phyloP scores from a whole-genome alignment of 495 filamentous ascomycete genomes.

The Cudoniella acicularis region DNA sequence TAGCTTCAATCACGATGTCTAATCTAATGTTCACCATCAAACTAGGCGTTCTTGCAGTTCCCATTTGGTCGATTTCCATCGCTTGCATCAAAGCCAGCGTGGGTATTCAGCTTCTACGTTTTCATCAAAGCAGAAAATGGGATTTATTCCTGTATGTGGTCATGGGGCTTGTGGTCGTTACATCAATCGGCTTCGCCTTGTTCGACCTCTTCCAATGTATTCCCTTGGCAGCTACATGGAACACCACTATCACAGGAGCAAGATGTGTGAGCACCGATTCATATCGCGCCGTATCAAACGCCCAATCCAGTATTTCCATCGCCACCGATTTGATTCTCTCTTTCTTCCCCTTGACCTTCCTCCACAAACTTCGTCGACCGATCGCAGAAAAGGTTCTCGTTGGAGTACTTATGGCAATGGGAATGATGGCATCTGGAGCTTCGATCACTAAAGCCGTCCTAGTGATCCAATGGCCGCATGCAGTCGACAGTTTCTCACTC shows the following conservation, averaged over 20 bases:
- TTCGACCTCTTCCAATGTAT: slow-evolving; percentile 29
- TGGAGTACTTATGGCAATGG: slow-evolving; percentile 31
- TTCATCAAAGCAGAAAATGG: slow-evolving; percentile 25
- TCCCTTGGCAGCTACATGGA: slow-evolving; percentile 29
- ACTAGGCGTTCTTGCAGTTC: slow-evolving; percentile 23
- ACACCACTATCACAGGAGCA: slow-evolving; percentile 14
- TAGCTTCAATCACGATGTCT: background rate
- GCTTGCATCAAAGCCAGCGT: slow-evolving; percentile 34
- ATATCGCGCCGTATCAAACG: slow-evolving; percentile 22
- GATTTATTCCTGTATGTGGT: slow-evolving; percentile 22
- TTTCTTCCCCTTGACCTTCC: slow-evolving; percentile 32
- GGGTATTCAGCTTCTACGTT: slow-evolving; percentile 30
- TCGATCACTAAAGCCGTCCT: slow-evolving; percentile 27
- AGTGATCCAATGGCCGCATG: background rate
- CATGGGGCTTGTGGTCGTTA: slow-evolving; percentile 24
- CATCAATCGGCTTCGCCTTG: slow-evolving; percentile 20
- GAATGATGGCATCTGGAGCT: slow-evolving; percentile 26
- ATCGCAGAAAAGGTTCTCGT: slow-evolving; percentile 30
- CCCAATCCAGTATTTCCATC: slow-evolving; percentile 25
- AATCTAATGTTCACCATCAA: slow-evolving; percentile 8
- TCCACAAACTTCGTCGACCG: slow-evolving; percentile 28
- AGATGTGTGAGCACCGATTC: slow-evolving; percentile 18
- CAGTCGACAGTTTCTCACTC: background rate
- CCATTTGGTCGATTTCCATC: slow-evolving; percentile 23
- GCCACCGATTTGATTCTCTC: slow-evolving; percentile 31